Base-by-base conservation (phyloP, 2,329 filamentous ascomycete genomes). In the Fusarium illudens region DNA sequence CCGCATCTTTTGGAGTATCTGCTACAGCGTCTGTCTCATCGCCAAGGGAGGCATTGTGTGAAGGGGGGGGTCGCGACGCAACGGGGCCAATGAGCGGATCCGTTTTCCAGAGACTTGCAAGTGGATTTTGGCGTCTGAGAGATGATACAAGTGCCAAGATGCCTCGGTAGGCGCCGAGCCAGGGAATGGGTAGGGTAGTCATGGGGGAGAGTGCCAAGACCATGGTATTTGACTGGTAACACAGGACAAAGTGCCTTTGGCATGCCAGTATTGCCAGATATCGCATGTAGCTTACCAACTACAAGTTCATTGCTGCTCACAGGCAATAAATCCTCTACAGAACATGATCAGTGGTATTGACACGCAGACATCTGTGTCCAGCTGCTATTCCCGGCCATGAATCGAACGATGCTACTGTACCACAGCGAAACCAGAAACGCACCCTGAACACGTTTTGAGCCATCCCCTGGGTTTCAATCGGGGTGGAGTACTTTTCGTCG, bases 21-120 rank as follows among this genome's bases (percentile, higher is more conserved):
- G 68, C 62, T 69, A 73, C 71, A 25, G 58, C 25, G 37, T 58
- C 58, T 68, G 71, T 73, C 54, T 72, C 71, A 73, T 60, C 58
- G 20, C 36, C 53, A 44, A 65, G 70, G 62, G 59, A 60, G 70
- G 52, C 42, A 42, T 11, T 57, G 64, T 58, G 58, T 60, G 62
- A 72, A 70, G 54, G 60, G 54, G 67, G 29, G 53, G 22, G 30
- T 64, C 52, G 25, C 42, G 4, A n/a, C 34, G 52, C 19, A 20
- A 27, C 50, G 37, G 55, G 50, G 33, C 20, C 44, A 39, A 51
- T 44, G 49, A 44, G 58, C 46, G 36, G 58, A 37, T 48, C 56
- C 34, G 46, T 49, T 58, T 29, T 60, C 39, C 10, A 30, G 29
- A 58, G 58, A 53, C 58, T 39, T 46, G 20, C 25, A 12, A 63